Base-by-base conservation (phyloP, 2,329 filamentous ascomycete genomes). In the Coniochaeta sp. region DNA sequence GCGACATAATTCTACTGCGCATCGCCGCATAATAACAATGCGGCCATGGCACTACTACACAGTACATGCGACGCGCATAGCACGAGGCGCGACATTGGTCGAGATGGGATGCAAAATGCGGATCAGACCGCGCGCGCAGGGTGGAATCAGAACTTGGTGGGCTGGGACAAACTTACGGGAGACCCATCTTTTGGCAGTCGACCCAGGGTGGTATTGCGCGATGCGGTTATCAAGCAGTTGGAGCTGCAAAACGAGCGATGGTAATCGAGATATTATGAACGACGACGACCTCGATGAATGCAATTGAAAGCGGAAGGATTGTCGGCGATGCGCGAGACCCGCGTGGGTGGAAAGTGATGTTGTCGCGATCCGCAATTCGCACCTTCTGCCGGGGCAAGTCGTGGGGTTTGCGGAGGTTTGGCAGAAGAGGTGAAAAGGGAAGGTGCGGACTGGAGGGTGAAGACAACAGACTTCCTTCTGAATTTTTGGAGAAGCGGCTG, bases 371-470 rank as follows among this genome's bases (percentile, higher is more conserved):
- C 55, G 22, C 22, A 57, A 28, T 17, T 56, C 50, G 55, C 57
- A 34, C 34, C 54, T 17, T 42, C 57, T n/a, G 22, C 47, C 47
- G 47, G 26, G 47, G 30, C 47, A 14, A 52, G 60, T 65, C 65
- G 67, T 68, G 66, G 65, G 34, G 66, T 65, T 67, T 66, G 64
- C 58, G 66, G 62, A 61, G 64, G 64, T 62, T 60, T 62, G 63
- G 57, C 59, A n/a, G 60, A 52, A 61, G 59, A 44, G 61, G 62
- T 56, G 60, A 61, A 60, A 40, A 63, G 57, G 64, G 52, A 62
- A 61, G 62, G 61, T 63, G 65, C 65, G 60, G 65, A n/a, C 54
- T 34, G 63, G 65, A 64, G 59, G 58, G 61, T 61, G 59, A 44
- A n/a, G 42, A 55, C 50, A 59, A 60, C 55, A 61, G 56, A 5